Evolutionary conservation across 805 yeast species (phyloP).

Genomic region (Saccharomycopsis sp.): DNA sequence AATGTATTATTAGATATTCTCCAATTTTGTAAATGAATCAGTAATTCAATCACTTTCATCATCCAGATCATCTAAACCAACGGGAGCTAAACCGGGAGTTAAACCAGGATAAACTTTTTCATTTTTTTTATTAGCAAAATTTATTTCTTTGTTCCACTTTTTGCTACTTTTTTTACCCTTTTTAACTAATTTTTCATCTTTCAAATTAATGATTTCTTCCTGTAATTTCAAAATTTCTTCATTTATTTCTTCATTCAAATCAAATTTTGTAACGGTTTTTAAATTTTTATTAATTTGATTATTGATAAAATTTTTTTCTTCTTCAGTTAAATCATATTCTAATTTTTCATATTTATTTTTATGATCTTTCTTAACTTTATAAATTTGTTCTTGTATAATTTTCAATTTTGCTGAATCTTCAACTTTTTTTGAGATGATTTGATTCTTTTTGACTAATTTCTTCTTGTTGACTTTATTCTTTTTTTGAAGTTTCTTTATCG

Average conservation of each 20-base stretch:
- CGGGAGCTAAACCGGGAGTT: constrained; percentile 83
- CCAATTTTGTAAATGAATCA: too few species aligned
- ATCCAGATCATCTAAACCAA: constrained; percentile 46
- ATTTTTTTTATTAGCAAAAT: constrained; percentile 23
- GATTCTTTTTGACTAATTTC: constrained; percentile 21
- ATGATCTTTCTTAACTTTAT: constrained; percentile 1
- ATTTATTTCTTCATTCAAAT: constrained; percentile 22
- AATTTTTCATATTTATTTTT: background rate
- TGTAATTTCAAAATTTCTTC: constrained; percentile 36
- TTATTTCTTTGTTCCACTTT: constrained; percentile 26
- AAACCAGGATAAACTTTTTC: constrained; percentile 41
- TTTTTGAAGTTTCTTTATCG: constrained; percentile 27
- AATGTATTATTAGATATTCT: too few species aligned
- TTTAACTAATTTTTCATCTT: constrained; percentile 28
- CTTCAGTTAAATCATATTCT: constrained; percentile 24
- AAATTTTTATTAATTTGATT: constrained; percentile 29
- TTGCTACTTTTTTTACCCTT: constrained; percentile 17
- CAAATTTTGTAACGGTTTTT: constrained; percentile 32
- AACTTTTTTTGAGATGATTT: constrained; percentile 19
- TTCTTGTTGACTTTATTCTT: constrained; percentile 25
- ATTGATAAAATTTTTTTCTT: constrained; percentile 28
- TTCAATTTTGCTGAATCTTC: constrained; percentile 26
- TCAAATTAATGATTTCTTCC: constrained; percentile 32
- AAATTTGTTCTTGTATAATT: constrained; percentile 25
- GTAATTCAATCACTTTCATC: constrained; percentile 12